Base-by-base conservation (phyloP, 306 rosid genomes). In the Begonia peltatifolia region DNA sequence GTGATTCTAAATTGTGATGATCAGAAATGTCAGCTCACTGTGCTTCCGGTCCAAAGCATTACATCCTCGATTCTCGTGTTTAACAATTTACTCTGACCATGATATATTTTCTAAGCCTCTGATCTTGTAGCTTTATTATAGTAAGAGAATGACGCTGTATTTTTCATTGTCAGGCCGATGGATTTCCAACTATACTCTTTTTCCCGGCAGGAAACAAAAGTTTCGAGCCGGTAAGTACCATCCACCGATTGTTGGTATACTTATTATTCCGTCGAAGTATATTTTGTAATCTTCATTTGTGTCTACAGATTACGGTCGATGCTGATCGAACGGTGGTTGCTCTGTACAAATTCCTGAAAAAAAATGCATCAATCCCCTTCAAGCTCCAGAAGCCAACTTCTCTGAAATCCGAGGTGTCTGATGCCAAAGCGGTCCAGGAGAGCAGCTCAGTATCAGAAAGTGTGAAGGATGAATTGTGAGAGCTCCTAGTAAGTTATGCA, bases 361-460 rank as follows among this genome's bases (percentile, higher is more conserved):
- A 92, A 63, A 67, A 92, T 64, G 96, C 99, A 56, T 79, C 99
- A 35, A 77, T 92, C 69, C 96, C 96, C n/a, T 86, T 92, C 78
- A 92, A 86, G 84, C 88, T 92, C 67, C 76, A 86, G 76, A 83
- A 92, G 68, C 88, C 94, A 58, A 59, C 83, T 53, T 13, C 80
- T 52, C 55, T 88, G 12, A 74, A 74, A 63, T 7, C 78, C 0
- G 69, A 54, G 62, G 71, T 63, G 42, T 49, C 80, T 46, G 83
- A 67, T 62, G 76, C 67, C 46, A 71, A 74, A 54, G 81, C 72
- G 69, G 75, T 70, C 68, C 56, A 56, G 10, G 68, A 58, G 52
- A 74, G 73, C 57, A 69, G 77, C 73, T 47, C 16, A 55, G 51
- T 8, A 76, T 76, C 50, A 5, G 38, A 30, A 30, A 30, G 9